These are phyloP conservation scores for Alternaria viburni DNA, from an alignment of 2,329 filamentous ascomycete genomes.

Conservation along the genomic window DNA sequence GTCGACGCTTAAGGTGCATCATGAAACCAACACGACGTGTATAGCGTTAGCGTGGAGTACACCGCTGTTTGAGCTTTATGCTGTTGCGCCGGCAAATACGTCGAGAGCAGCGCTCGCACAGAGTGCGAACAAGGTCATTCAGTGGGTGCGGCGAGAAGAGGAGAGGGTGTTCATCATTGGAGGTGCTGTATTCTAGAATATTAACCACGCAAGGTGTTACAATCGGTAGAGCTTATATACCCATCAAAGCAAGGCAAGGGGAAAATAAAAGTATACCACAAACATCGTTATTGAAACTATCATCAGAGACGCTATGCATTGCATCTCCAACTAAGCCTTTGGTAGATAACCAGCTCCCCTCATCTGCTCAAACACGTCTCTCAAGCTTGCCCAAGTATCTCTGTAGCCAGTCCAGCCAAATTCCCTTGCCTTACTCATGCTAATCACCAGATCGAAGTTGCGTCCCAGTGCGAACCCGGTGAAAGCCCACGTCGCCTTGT, in stretches of 20 bases:
- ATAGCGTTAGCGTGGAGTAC: conserved; percentile 91
- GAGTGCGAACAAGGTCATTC: conserved; percentile 85
- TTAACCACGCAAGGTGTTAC: background rate
- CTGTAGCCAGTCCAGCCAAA: conserved; percentile 53
- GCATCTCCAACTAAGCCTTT: background rate
- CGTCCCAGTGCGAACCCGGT: conserved; percentile 53
- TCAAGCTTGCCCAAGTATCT: conserved; percentile 47
- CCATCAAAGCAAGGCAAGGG: background rate
- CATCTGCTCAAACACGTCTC: conserved; percentile 45
- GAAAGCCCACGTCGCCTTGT: conserved; percentile 55
- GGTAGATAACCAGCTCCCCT: conserved; percentile 34
- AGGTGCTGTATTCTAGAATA: conserved; percentile 73
- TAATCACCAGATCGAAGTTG: conserved; percentile 50
- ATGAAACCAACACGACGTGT: conserved; percentile 72
- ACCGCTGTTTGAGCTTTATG: conserved; percentile 91
- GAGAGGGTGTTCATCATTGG: conserved; percentile 96
- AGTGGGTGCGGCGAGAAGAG: conserved; percentile 91
- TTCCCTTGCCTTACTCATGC: conserved; percentile 56
- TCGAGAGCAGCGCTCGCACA: conserved; percentile 73
- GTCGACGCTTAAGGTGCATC: conserved; percentile 83
- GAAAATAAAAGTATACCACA: background rate
- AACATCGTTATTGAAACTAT: background rate
- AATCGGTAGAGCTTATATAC: background rate
- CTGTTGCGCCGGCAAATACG: conserved; percentile 78
- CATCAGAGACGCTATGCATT: background rate